Percentiles rank a stretch among this genome's conserved stretches.
Conservation (phyloP, 1,284 basidiomycete genomes). For the Boletus semigastroideus region DNA sequence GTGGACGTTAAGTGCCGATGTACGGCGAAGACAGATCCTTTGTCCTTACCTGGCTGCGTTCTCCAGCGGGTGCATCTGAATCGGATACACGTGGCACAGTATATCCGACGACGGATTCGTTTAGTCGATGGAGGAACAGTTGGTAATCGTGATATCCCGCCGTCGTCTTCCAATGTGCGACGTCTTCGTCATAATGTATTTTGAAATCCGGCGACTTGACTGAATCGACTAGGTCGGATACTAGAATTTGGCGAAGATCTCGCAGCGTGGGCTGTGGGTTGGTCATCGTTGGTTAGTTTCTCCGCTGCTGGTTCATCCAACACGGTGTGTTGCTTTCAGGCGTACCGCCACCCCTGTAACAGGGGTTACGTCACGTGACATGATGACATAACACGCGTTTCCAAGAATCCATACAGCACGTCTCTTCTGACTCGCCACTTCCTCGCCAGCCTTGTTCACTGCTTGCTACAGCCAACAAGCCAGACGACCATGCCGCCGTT, state of each 20-base stretch:
- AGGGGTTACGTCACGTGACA: conserved; percentile 20
- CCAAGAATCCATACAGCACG: not conserved
- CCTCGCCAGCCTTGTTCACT: not conserved
- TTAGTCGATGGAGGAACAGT: conserved; percentile 71
- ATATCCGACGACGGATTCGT: conserved; percentile 69
- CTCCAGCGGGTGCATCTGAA: conserved; percentile 8
- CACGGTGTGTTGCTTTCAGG: not conserved
- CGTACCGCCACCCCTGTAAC: not conserved
- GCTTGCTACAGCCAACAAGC: not conserved
- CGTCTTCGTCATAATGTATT: conserved; percentile 70
- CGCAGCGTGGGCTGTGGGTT: conserved; percentile 27
- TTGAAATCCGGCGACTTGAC: conserved; percentile 41
- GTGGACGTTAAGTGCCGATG: conserved; percentile 14
- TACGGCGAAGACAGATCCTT: not conserved
- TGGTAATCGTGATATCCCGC: conserved; percentile 71
- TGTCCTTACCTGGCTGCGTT: conserved; percentile 21
- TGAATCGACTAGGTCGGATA: conserved; percentile 34
- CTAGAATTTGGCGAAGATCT: conserved; percentile 44
- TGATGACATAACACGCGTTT: conserved; percentile 28
- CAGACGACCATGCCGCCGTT: conserved; percentile 48
- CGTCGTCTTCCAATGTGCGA: conserved; percentile 66
- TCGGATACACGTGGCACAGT: conserved; percentile 39
- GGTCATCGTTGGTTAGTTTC: conserved; percentile 14
- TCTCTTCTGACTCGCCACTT: conserved; percentile 4
- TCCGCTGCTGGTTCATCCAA: not conserved